Base-by-base conservation (phyloP, 345 rosid species). In the Hibiscus trionum region DNA sequence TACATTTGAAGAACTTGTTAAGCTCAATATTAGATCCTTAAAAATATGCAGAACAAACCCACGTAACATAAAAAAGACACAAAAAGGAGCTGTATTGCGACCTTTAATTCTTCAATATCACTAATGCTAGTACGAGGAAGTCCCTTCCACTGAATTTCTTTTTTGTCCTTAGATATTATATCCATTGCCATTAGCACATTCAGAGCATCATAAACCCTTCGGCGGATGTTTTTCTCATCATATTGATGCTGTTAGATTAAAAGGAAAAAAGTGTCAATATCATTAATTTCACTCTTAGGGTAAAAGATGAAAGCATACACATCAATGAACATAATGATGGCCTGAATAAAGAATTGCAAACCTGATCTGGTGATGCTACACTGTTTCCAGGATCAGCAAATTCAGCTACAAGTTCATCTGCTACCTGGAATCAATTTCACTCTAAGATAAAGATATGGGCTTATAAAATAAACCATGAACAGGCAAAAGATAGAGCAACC, bases 141-240 rank as follows among this genome's bases (percentile, higher is more conserved):
- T 80, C 99, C 99, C 83, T 84, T 91, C 99, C 99, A 96, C 46
- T 88, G 98, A 77, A 96, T 96, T 77, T 93, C 98, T 47, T 96
- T 96, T 78, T 96, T 93, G 85, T 93, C 96, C 77, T 96, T 96
- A 11, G 99, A 93, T 77, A 96, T 90, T 58, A 96, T 96, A 85
- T 96, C 98, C 91, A 96, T 88, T 14, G 99, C 99, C 99, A 93
- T 96, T 68, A 96, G 96, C 35, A 96, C 99, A 80, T 96, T 96
- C 64, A 96, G 81, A 31, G 99, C 99, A 85, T 96, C 99, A 78
- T 96, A 96, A 55, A 96, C 99, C 84, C 99, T 87, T 76, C 99
- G 75, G 73, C 99, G 83, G 75, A 96, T 96, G 86, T 93, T 96
- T 80, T 96, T 96, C 86, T 96, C 99, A 46, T 96, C 99, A 77